These are phyloP conservation scores for Hawksworthiomyces lignivorus DNA, from an alignment of 2,329 filamentous ascomycete genomes.

Conservation along the genomic window DNA sequence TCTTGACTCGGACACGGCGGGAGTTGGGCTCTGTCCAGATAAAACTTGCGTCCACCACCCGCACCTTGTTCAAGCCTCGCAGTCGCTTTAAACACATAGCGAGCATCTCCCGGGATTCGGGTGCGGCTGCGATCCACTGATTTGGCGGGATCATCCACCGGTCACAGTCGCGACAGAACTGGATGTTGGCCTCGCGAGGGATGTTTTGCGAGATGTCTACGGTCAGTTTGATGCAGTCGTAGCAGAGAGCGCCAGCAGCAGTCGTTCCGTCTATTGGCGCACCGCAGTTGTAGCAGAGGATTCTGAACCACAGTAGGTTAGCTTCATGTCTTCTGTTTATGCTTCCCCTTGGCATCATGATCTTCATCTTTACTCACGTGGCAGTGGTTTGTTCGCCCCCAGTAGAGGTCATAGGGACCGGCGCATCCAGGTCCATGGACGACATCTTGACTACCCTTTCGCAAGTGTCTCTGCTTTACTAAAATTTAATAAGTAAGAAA, in stretches of 20 bases:
- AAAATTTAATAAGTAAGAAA: too few species aligned
- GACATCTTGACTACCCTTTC: slow-evolving; percentile 9
- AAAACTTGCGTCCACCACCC: slow-evolving; percentile 92
- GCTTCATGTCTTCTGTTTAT: not conserved
- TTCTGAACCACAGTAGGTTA: slow-evolving; percentile 42
- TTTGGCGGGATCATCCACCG: slow-evolving; percentile 82
- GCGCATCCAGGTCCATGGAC: slow-evolving; percentile 26
- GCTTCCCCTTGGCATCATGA: not conserved
- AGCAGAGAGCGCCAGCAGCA: slow-evolving; percentile 79
- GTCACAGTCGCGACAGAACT: slow-evolving; percentile 92
- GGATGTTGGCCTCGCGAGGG: slow-evolving; percentile 79
- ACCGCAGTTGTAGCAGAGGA: slow-evolving; percentile 97
- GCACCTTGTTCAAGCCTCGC: slow-evolving; percentile 76
- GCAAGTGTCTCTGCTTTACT: too few species aligned
- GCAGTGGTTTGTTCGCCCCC: slow-evolving; percentile 22
- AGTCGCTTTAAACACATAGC: slow-evolving; percentile 87
- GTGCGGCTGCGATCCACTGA: slow-evolving; percentile 77
- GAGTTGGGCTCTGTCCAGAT: slow-evolving; percentile 99
- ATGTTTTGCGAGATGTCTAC: slow-evolving; percentile 89
- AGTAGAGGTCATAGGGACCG: slow-evolving; percentile 21
- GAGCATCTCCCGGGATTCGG: slow-evolving; percentile 85
- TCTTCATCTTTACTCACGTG: slow-evolving; percentile 20
- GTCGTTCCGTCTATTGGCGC: slow-evolving; percentile 89
- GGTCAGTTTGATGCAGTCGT: slow-evolving; percentile 91
- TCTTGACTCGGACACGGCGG: slow-evolving; percentile 83